These are phyloP conservation scores for Dysphania ambrosioides DNA, from an alignment of 148 eudicot species.

Conservation along the genomic window DNA sequence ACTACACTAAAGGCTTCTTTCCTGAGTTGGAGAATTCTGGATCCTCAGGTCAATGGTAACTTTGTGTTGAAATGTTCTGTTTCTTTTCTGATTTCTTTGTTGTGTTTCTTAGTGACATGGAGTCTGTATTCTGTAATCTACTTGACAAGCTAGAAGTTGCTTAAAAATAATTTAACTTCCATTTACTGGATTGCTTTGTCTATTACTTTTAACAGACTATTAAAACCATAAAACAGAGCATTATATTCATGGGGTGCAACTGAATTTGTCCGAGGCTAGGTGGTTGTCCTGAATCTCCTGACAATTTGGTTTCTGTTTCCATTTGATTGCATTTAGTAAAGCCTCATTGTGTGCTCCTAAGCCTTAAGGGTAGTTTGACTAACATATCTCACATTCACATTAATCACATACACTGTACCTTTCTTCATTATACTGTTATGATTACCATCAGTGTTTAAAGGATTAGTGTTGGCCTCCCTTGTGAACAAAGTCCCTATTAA, in stretches of 20 bases:
- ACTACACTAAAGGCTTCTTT: background rate
- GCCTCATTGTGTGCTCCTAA: constrained; percentile 11
- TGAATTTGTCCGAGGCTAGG: background rate
- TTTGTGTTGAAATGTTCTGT: background rate
- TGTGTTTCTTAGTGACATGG: constrained; percentile 2
- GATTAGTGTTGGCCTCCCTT: constrained; percentile 23
- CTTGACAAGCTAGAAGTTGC: background rate
- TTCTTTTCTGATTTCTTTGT: background rate
- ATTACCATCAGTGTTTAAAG: constrained; percentile 18
- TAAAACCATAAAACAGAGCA: background rate
- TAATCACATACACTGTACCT: constrained; percentile 11
- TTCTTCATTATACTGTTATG: constrained; percentile 9
- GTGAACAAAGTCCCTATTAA: constrained; percentile 23
- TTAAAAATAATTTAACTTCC: background rate
- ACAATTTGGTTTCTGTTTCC: constrained; percentile 17
- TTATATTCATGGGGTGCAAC: background rate
- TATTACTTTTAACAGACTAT: too few relatives aligned
- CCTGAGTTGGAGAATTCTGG: too few relatives aligned
- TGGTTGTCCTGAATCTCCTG: background rate
- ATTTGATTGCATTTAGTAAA: constrained; percentile 11
- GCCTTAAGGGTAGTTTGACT: constrained; percentile 26
- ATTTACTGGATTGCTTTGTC: background rate
- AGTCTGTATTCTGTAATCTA: background rate
- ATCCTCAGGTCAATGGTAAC: background rate
- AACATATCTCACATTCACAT: constrained; percentile 8